Base-by-base conservation (phyloP, 352 stramenopile species). In the Phytopythium chamaehyphon region DNA sequence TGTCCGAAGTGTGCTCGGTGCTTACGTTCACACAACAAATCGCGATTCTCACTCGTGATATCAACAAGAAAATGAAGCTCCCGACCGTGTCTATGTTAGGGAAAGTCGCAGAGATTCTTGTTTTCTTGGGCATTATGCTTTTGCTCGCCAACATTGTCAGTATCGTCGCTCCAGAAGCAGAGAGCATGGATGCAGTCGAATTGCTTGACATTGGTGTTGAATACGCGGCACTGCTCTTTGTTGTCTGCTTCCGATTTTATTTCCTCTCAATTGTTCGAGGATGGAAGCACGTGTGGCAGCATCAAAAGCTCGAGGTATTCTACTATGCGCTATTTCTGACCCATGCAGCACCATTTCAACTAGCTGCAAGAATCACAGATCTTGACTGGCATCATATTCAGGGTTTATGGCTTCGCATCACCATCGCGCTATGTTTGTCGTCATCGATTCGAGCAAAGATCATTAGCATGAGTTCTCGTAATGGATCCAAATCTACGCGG, bases 11-110 rank as follows among this genome's bases (percentile, higher is more conserved):
- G n/a, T 62, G 51, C n/a, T 58, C 47, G 19, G 44, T 61, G 39
- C 28, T 71, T 14, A 61, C 48, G 15, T 67, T 71, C 54, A 36
- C 66, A 5, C 48, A 67, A 10, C 62, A 71, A 46, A 67, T 71
- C 46, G 56, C 51, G 1, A 54, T 64, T 38, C 46, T 71, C 33
- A 54, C 54, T 6, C 19, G 47, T 15, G 59, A 59, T 9, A 24
- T 64, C 22, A 57, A 61, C 26, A 40, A 26, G 24, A 50, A 54
- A 15, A 45, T 66, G 28, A 62, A 59, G 31, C 39, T 70, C 18
- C 12, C 24, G 15, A 54, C 42, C 7, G 42, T 70, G 8, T 14
- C 9, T 31, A 28, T 26, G 14, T 26, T 69, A 4, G 57, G 46
- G 19, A 33, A 38, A 6, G n/a, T 47, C 2, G 55, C 61, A 0